Conservation (phyloP, 2,329 filamentous ascomycete genomes). For the Ceratocystis alfenasii region DNA sequence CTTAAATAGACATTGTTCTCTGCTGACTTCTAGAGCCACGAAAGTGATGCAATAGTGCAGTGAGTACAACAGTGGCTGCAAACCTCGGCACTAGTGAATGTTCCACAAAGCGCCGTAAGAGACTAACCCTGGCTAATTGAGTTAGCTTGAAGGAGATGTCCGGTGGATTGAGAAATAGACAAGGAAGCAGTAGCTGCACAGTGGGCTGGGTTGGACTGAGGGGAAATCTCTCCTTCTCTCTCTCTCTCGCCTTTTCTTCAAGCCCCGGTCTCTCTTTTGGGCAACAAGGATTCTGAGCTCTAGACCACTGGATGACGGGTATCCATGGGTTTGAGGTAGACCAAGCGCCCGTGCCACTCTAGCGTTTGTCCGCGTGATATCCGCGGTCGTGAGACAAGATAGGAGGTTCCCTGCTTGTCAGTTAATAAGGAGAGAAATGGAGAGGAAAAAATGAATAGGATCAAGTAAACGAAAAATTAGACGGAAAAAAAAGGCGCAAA, state of each 20-base stretch:
- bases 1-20: not conserved
- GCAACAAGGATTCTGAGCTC: not conserved
- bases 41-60: too few relatives aligned
- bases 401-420: not conserved
- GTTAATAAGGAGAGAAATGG: not conserved
- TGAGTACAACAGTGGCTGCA: not conserved
- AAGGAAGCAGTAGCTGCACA: not conserved
- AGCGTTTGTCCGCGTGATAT: constrained; percentile 11
- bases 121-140: not conserved
- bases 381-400: not conserved
- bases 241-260: not conserved
- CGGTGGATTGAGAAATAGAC: not conserved
- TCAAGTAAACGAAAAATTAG: not conserved
- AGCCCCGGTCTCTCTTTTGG: not conserved
- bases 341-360: constrained; percentile 8
- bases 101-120: not conserved
- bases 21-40: not conserved
- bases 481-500: not conserved
- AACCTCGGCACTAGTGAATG: not conserved
- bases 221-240: not conserved
- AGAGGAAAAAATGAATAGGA: not conserved
- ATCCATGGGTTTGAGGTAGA: not conserved
- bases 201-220: not conserved
- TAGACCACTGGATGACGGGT: not conserved
- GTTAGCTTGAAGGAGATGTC: constrained; percentile 7